phyloP scores from a whole-genome alignment of 2,329 filamentous ascomycete genomes.

The Cladobotryum mycophilum region DNA sequence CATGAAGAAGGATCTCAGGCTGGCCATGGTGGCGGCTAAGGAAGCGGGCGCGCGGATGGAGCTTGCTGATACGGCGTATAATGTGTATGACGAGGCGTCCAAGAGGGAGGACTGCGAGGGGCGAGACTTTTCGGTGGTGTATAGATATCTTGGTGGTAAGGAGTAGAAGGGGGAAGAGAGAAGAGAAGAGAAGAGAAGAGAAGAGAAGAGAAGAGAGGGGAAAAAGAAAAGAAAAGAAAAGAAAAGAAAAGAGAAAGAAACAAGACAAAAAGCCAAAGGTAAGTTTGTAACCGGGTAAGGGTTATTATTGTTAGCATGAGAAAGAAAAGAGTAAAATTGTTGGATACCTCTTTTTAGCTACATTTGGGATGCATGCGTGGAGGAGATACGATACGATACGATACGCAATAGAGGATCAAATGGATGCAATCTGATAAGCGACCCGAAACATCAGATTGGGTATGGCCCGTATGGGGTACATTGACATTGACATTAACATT shows the following conservation, averaged over 20 bases:
- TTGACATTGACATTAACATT: too few relatives aligned
- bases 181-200: neutral
- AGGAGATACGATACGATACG: too few relatives aligned
- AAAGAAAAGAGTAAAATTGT: too few relatives aligned
- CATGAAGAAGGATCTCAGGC: conserved; percentile 73
- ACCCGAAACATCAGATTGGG: too few relatives aligned
- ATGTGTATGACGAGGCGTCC: conserved; percentile 63
- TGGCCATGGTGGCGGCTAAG: conserved; percentile 66
- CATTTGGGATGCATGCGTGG: too few relatives aligned
- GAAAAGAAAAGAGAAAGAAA: neutral
- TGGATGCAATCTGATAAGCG: neutral
- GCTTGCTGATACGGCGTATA: conserved; percentile 55
- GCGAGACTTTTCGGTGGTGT: conserved; percentile 77
- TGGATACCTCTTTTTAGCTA: neutral
- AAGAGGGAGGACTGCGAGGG: conserved; percentile 55
- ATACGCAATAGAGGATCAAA: neutral
- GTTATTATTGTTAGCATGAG: too few relatives aligned
- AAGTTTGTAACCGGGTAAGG: too few relatives aligned
- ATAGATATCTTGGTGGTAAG: conserved; percentile 59
- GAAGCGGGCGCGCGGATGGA: conserved; percentile 61
- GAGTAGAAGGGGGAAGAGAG: conserved; percentile 24
- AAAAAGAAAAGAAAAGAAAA: conserved; percentile 1
- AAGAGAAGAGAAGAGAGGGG: neutral
- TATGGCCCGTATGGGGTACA: too few relatives aligned
- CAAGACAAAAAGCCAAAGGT: too few relatives aligned